Evolutionary conservation across 176 grass and related monocot species (phyloP).

Genomic region (Secale cereale): DNA sequence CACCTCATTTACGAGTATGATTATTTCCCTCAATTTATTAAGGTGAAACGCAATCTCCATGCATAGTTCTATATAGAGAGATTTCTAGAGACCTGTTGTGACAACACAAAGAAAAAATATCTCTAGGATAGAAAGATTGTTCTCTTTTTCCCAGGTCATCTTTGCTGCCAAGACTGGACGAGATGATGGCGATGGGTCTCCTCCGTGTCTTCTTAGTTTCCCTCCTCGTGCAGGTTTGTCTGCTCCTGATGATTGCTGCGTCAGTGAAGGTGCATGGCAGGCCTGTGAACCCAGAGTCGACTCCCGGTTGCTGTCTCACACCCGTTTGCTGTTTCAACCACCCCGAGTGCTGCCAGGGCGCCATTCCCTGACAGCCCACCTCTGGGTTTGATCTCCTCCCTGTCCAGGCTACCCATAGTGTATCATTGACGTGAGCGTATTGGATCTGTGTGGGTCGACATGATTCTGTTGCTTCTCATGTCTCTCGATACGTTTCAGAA

Average conservation of each 20-base stretch:
- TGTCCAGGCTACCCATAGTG: neutral
- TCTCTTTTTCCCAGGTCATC: neutral
- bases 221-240: constrained; percentile 13
- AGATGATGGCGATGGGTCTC: neutral
- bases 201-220: neutral
- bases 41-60: too few relatives aligned
- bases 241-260: constrained; percentile 22
- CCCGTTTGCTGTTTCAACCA: constrained; percentile 9
- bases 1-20: neutral
- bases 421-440: neutral
- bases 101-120: neutral
- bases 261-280: constrained; percentile 12
- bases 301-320: neutral
- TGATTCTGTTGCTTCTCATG: neutral
- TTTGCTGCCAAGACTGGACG: neutral
- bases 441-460: neutral
- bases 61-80: neutral
- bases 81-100: neutral
- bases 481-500: neutral
- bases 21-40: too few relatives aligned
- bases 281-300: neutral
- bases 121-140: neutral
- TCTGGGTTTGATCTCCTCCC: neutral
- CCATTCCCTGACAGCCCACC: neutral
- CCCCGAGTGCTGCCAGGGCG: constrained; percentile 16